Conservation (phyloP, 768 basidiomycete genomes). For the Amanita phalloides region DNA sequence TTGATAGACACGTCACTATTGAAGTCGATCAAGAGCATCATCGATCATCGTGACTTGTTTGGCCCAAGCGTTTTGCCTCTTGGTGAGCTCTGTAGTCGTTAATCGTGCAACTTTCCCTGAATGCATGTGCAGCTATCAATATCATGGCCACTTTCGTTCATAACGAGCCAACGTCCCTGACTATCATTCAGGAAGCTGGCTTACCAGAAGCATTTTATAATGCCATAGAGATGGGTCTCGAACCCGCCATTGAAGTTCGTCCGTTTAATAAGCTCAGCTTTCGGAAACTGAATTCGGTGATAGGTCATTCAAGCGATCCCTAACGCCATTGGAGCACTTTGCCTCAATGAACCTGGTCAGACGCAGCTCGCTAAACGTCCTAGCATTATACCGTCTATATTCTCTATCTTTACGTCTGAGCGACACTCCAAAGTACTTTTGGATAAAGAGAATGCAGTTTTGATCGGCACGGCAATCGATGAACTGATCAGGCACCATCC, state of each 20-base stretch:
- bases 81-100: slow-evolving; percentile 34
- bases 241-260: slow-evolving; percentile 77
- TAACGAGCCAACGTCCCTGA: slow-evolving; percentile 93
- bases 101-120: not conserved
- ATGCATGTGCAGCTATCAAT: slow-evolving; percentile 52
- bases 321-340: slow-evolving; percentile 92
- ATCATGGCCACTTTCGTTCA: slow-evolving; percentile 96
- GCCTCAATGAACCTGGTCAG: slow-evolving; percentile 86
- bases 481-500: slow-evolving; percentile 97
- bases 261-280: not conserved
- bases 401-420: slow-evolving; percentile 80
- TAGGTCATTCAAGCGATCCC: slow-evolving; percentile 90
- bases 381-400: slow-evolving; percentile 74
- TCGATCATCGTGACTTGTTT: slow-evolving; percentile 73
- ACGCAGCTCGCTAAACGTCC: slow-evolving; percentile 69
- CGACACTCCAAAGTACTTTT: slow-evolving; percentile 72
- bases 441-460: slow-evolving; percentile 87
- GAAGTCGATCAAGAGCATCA: slow-evolving; percentile 79
- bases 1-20: slow-evolving; percentile 86
- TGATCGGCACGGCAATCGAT: slow-evolving; percentile 85
- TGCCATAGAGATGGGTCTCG: slow-evolving; percentile 74
- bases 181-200: slow-evolving; percentile 85
- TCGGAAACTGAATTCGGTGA: slow-evolving; percentile 2
- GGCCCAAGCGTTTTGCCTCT: slow-evolving; percentile 81
- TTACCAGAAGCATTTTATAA: slow-evolving; percentile 86